Conservation (phyloP, 371 early-diverging fungal genomes). For the Apophysomyces elegans region DNA sequence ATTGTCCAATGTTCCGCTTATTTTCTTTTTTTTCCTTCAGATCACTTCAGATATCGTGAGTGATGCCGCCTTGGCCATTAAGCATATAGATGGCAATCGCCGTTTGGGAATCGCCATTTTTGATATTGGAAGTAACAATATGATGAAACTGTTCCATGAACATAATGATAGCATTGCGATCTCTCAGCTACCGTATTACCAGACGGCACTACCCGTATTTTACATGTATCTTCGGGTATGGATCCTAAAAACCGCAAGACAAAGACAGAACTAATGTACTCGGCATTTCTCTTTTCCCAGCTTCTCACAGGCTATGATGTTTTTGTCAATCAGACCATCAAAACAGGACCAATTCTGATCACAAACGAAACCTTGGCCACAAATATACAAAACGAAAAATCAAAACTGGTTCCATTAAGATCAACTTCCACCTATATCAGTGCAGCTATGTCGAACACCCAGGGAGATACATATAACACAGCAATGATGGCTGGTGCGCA, state of each 20-base stretch:
- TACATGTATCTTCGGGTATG: constrained; percentile 50
- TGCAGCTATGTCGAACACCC: constrained; percentile 25
- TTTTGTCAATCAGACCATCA: constrained; percentile 38
- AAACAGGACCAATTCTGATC: constrained; percentile 35
- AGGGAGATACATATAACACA: constrained; percentile 32
- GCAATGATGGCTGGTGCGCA: constrained; percentile 32
- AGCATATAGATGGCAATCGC: constrained; percentile 18
- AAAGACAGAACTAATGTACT: constrained; percentile 2
- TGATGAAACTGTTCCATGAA: constrained; percentile 30
- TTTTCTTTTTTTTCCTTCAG: constrained; percentile 14
- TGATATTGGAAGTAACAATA: constrained; percentile 32
- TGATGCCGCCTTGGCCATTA: constrained; percentile 32
- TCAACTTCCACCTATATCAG: constrained; percentile 25
- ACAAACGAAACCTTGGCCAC: constrained; percentile 26
- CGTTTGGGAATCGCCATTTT: constrained; percentile 35
- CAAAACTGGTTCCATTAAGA: constrained; percentile 38
- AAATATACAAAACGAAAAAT: constrained; percentile 34
- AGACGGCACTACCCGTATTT: constrained; percentile 53
- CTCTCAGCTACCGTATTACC: constrained; percentile 54
- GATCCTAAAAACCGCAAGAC: background rate
- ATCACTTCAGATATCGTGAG: constrained; percentile 27
- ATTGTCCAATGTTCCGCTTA: background rate
- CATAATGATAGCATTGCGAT: constrained; percentile 39
- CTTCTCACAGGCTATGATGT: constrained; percentile 46
- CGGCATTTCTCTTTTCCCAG: constrained; percentile 11